Conservation (phyloP, 225 moss, liverwort and hornwort genomes). For the Physcomitrium patens region DNA sequence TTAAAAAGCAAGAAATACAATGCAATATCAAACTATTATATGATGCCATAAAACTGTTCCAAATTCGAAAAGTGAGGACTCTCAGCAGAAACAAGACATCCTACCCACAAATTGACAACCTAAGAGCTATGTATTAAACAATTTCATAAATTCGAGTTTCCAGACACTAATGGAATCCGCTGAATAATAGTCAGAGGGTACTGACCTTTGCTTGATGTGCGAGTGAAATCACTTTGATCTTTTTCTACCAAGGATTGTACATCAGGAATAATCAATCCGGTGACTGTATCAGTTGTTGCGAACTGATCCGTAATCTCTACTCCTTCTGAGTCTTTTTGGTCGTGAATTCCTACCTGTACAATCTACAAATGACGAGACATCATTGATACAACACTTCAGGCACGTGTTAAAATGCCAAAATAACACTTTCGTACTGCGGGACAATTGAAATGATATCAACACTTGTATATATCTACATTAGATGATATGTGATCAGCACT, state of each 20-base stretch:
- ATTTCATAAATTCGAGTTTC: too few relatives aligned
- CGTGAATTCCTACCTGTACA: slow-evolving; percentile 30
- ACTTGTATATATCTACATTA: background rate
- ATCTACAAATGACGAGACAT: slow-evolving; percentile 8
- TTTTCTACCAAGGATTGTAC: slow-evolving; percentile 22
- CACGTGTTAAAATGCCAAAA: too few relatives aligned
- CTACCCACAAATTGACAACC: too few relatives aligned
- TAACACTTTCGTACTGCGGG: too few relatives aligned
- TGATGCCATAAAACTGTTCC: too few relatives aligned
- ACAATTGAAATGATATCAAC: too few relatives aligned
- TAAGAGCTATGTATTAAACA: too few relatives aligned
- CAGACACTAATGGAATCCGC: too few relatives aligned
- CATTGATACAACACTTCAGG: background rate
- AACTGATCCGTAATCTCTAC: slow-evolving; percentile 26
- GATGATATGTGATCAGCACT: background rate
- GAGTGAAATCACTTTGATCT: slow-evolving; percentile 22
- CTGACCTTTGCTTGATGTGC: slow-evolving; percentile 36
- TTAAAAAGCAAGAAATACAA: too few relatives aligned
- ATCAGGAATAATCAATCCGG: slow-evolving; percentile 20
- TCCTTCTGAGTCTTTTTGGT: slow-evolving; percentile 21
- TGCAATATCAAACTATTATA: too few relatives aligned
- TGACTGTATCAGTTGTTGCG: slow-evolving; percentile 25
- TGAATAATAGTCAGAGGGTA: background rate
- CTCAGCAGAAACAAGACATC: too few relatives aligned
- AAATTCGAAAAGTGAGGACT: too few relatives aligned